These are phyloP conservation scores for Anisodus tanguticus DNA, from an alignment of 257 asterid species.

Conservation along the genomic window DNA sequence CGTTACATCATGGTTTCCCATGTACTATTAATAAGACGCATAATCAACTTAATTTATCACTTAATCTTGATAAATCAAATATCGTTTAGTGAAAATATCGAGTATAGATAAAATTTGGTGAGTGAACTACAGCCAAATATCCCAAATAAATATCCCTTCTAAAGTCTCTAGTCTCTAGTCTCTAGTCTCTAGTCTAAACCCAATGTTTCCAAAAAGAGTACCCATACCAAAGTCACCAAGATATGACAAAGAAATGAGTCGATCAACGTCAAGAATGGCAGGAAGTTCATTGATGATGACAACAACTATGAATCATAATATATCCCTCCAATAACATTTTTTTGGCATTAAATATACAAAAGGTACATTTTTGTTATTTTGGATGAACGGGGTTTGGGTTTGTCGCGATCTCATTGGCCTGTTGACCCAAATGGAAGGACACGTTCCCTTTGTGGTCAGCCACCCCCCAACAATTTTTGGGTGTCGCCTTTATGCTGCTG, in stretches of 20 bases:
- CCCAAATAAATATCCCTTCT: too few species aligned
- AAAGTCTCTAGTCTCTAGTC: background rate
- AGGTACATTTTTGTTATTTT: background rate
- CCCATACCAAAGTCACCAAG: background rate
- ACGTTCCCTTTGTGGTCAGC: background rate
- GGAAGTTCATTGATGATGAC: background rate
- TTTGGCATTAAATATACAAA: background rate
- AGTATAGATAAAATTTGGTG: too few species aligned
- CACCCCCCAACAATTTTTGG: background rate
- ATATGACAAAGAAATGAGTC: background rate
- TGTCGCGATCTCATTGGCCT: background rate
- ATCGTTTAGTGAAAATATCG: too few species aligned
- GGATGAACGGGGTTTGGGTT: conserved; percentile 33
- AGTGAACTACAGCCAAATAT: too few species aligned
- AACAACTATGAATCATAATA: background rate
- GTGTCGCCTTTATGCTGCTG: background rate
- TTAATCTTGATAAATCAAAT: too few species aligned
- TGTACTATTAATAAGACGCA: too few species aligned
- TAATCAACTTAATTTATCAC: too few species aligned
- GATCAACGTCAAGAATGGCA: background rate
- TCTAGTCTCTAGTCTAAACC: background rate
- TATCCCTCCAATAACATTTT: background rate
- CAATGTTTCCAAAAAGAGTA: background rate
- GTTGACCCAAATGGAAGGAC: background rate
- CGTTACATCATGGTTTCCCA: too few species aligned